phyloP scores from a whole-genome alignment of 2,329 filamentous ascomycete species.

The Lasiodiplodia theobromae region DNA sequence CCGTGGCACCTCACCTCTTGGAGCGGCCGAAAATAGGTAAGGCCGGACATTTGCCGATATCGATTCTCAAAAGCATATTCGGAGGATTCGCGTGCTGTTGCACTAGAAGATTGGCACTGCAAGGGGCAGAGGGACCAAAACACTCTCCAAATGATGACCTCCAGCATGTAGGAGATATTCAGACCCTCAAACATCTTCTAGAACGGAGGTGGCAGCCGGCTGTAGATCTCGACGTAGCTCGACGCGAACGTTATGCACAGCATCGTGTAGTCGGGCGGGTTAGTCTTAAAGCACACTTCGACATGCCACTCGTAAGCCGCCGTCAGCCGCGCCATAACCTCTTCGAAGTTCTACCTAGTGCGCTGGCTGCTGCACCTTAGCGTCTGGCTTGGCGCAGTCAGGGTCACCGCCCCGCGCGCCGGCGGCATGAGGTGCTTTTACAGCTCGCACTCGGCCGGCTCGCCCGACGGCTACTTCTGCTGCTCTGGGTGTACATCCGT shows the following conservation, averaged over 20 bases:
- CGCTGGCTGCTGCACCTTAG: slow-evolving; percentile 40
- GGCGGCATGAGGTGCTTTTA: slow-evolving; percentile 66
- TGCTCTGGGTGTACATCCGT: slow-evolving; percentile 56
- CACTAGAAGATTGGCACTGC: no score
- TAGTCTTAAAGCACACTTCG: slow-evolving; percentile 50
- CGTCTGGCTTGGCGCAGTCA: slow-evolving; percentile 47
- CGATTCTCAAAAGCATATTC: no score
- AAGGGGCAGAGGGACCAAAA: no score
- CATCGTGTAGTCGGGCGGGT: slow-evolving; percentile 50
- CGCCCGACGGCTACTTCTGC: slow-evolving; percentile 63
- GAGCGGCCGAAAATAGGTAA: no score
- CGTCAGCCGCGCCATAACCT: slow-evolving; percentile 34
- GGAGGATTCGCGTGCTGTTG: no score
- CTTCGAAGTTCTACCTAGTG: slow-evolving; percentile 34
- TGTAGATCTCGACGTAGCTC: slow-evolving; percentile 48
- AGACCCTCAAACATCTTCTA: slow-evolving; percentile 34
- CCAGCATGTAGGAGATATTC: slow-evolving; percentile 34
- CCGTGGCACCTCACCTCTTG: no score
- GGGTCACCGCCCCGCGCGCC: slow-evolving; percentile 48
- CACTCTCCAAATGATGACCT: no score
- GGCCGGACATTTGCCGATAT: no score
- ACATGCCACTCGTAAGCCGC: slow-evolving; percentile 61
- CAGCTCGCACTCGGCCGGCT: slow-evolving; percentile 61
- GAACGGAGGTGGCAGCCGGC: background rate
- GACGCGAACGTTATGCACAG: slow-evolving; percentile 50